Conservation (phyloP, 140 eudicot genomes). For the Erigeron philadelphicus region DNA sequence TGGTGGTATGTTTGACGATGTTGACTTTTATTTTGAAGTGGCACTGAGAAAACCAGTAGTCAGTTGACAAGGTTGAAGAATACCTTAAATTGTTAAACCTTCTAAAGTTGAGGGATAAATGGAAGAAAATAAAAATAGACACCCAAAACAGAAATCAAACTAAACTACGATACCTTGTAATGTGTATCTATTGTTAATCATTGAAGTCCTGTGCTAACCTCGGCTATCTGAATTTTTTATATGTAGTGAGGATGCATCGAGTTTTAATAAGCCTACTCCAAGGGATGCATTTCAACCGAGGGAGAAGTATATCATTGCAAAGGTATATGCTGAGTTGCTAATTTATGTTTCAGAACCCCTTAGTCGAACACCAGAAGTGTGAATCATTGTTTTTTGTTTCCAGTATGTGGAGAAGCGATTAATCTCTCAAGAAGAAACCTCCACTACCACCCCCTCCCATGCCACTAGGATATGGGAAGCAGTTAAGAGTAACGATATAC, state of each 20-base stretch:
- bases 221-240: conserved; percentile 4
- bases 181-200: not conserved
- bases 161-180: not conserved
- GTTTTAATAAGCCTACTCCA: conserved; percentile 56
- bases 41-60: not conserved
- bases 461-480: conserved; percentile 81
- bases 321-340: conserved; percentile 43
- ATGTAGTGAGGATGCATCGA: conserved; percentile 40
- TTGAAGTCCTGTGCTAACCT: conserved; percentile 9
- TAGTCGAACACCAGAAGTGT: not conserved
- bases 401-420: conserved; percentile 75
- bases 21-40: not conserved
- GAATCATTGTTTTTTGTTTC: conserved; percentile 5
- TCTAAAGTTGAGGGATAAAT: not conserved
- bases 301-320: conserved; percentile 75
- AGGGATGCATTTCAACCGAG: conserved; percentile 53
- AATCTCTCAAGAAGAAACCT: conserved; percentile 40
- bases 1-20: not conserved
- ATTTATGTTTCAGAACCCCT: not conserved
- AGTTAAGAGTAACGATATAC: conserved; percentile 54
- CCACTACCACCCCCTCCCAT: conserved; percentile 23
- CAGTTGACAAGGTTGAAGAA: not conserved
- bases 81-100: not conserved
- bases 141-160: not conserved
- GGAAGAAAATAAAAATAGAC: not conserved